Evolutionary conservation across 129 eudicot genomes (phyloP), one percentile per base, ranked within the genome.

Genomic region (Apium graveolens): DNA sequence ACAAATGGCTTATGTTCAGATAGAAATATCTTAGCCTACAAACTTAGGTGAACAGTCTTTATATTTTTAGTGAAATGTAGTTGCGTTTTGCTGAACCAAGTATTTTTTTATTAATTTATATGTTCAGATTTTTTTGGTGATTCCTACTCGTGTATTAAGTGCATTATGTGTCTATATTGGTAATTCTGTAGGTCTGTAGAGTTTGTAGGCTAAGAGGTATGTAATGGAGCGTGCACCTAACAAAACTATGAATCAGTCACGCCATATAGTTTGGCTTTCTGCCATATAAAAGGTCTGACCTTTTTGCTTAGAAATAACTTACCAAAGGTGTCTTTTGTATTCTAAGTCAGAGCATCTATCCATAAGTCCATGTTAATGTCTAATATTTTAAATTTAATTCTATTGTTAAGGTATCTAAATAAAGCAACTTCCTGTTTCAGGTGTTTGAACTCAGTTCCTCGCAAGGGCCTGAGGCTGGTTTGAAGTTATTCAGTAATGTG

Each of bases 391-490:
- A 11, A 9, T 75, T 74, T 31, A 13, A 49, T 75, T 24, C 9
- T 75, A 34, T 31, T 74, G 37, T 27, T 2, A 17, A 18, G 41
- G 78, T 48, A 75, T 26, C 13, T 75, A 42, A 72, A 32, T 49
- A 48, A 35, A 12, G 45, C 65, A 6, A 48, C 39, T 75, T 32
- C 20, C 26, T 53, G 60, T 81, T 77, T 72, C 85, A 93, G 98
- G 92, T 93, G 20, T 84, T 93, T 80, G 98, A 93, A 62, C 85
- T 90, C 78, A 85, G 90, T 81, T 84, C 96, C 70, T 87, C 83
- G 70, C 91, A 85, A 73, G 98, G 98, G 43, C 98, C 96, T 3
- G 98, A 93, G 80, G 91, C 81, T 38, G 94, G 96, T 70, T 87
- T 93, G 46, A 85, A 89, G 78, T 78, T 93, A 73, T 93, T 93